Evolutionary conservation across 768 basidiomycete species (phyloP), one percentile per base, ranked within the genome.

Genomic region (Kwoniella dendrophila): DNA sequence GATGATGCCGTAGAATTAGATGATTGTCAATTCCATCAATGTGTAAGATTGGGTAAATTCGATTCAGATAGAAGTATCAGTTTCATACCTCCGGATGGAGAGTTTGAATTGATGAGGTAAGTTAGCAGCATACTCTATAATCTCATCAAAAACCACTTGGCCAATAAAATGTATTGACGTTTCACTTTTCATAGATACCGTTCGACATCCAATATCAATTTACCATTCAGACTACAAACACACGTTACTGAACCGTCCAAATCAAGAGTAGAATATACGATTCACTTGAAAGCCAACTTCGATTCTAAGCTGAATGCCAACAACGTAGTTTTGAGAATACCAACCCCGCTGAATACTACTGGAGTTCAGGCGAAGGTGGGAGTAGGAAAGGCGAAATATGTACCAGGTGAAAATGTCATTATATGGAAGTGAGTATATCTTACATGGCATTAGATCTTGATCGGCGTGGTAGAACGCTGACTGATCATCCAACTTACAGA

Each of bases 1-100:
- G 78, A 81, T 49, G 77, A 78, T 50, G 90, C 91, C 2, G 95
- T 99, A 33, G 94, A 98, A 77, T 82, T 98, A 47, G 96, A 99
- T 73, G 96, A 99, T 76, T 98, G 95, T 79, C 90, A 90, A 59
- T 98, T 98, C 83, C 96, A 99, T 71, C 96, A 99, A 79, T 99
- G 96, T 76, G 96, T 99, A 24, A 85, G 93, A 61, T 81, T 99
- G 43, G 88, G 90, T 66, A 93, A 94, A 79, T 99, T 98, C 73
- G 94, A 98, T 76, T 87, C 90, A 4, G 88, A 86, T 57, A 85
- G 96, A 44, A 92, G 91, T 1, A 98, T 99, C 80, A 93, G 89
- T 72, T 98, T 98, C 80, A 88, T 98, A 34, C 96, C 96, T 0
- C 96, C 96, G 2, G 96, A 99, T 73, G 96, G 96, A 27, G 96